phyloP scores from a whole-genome alignment of 331 rosid genomes.

The Rosa hybrid region DNA sequence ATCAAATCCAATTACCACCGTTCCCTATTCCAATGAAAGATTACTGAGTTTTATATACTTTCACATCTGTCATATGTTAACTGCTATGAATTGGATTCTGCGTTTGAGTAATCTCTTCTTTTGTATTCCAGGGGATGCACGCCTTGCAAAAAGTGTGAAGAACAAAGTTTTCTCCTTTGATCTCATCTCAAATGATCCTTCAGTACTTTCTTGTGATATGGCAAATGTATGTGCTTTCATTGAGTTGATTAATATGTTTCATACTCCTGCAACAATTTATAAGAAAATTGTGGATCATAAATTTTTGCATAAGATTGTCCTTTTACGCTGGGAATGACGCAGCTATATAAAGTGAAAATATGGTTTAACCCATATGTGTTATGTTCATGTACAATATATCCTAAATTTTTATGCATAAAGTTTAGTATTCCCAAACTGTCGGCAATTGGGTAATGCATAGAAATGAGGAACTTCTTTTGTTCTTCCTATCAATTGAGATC shows the following conservation, averaged over 20 bases:
- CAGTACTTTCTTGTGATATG: slow-evolving; percentile 88
- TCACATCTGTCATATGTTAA: background rate
- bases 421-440: background rate
- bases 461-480: background rate
- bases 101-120: background rate
- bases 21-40: background rate
- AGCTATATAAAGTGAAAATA: background rate
- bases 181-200: slow-evolving; percentile 80
- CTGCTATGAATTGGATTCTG: background rate
- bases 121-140: slow-evolving; percentile 78
- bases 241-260: background rate
- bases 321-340: background rate
- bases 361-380: background rate
- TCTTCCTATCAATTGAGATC: background rate
- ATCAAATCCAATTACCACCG: background rate
- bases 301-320: background rate
- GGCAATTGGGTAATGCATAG: background rate
- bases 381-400: background rate
- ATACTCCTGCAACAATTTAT: background rate
- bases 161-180: slow-evolving; percentile 87
- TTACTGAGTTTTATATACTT: background rate
- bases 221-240: slow-evolving; percentile 61
- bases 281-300: background rate
- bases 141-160: slow-evolving; percentile 73
- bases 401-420: background rate